phyloP scores from a whole-genome alignment of 1,284 basidiomycete species.

The Gymnopus androsaceus region DNA sequence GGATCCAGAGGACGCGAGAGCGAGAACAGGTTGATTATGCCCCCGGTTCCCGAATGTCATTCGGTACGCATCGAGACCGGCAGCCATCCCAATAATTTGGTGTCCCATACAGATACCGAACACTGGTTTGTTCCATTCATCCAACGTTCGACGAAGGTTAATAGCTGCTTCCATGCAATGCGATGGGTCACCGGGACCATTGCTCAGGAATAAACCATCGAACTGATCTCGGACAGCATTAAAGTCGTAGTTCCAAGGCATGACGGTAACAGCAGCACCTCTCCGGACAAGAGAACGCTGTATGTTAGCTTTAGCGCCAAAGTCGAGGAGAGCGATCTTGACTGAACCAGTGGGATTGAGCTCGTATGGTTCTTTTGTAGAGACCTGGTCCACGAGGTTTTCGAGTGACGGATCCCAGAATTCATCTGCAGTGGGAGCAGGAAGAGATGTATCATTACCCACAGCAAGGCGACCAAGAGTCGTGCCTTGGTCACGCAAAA shows the following conservation, averaged over 20 bases:
- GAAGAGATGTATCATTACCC: slow-evolving; percentile 71
- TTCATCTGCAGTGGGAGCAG: slow-evolving; percentile 63
- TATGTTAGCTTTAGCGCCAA: slow-evolving; percentile 98
- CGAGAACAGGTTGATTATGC: slow-evolving; percentile 98
- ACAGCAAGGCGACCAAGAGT: slow-evolving; percentile 91
- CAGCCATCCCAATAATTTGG: slow-evolving; percentile 96
- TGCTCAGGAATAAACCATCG: slow-evolving; percentile 95
- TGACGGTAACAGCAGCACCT: slow-evolving; percentile 89
- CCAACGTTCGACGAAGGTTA: slow-evolving; percentile 78
- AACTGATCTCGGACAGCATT: slow-evolving; percentile 87
- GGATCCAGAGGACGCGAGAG: slow-evolving; percentile 85
- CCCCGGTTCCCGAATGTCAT: slow-evolving; percentile 99
- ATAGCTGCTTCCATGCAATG: slow-evolving; percentile 87
- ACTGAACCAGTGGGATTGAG: slow-evolving; percentile 88
- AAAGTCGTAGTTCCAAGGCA: slow-evolving; percentile 98
- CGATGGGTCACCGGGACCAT: slow-evolving; percentile 93
- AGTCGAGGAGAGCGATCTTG: slow-evolving; percentile 94
- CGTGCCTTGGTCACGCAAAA: slow-evolving; percentile 96
- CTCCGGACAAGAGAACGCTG: slow-evolving; percentile 89
- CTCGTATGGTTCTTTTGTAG: slow-evolving; percentile 83
- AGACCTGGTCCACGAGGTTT: slow-evolving; percentile 93
- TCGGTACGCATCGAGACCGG: slow-evolving; percentile 93
- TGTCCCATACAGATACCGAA: slow-evolving; percentile 99
- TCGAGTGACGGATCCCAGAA: slow-evolving; percentile 93
- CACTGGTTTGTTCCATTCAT: slow-evolving; percentile 90